A percentile compares a stretch with the other conserved stretches of the same genome.
These are phyloP conservation scores for Eimeria sp. DNA, from an alignment of 169 alveolate genomes.

Conservation along the genomic window DNA sequence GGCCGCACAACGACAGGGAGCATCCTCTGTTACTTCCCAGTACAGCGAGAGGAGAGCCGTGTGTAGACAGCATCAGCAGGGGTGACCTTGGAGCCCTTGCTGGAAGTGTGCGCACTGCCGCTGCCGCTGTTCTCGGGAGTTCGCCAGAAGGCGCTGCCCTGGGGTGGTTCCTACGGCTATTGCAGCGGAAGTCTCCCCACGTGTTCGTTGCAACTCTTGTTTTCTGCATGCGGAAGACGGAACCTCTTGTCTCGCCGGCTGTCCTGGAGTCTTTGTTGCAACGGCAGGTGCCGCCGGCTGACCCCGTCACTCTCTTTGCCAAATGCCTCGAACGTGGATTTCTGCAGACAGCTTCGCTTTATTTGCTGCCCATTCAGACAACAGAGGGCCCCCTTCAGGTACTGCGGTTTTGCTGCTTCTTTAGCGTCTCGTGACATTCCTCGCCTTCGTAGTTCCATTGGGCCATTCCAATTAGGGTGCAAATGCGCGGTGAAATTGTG, in stretches of 20 bases:
- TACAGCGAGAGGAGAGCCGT: not conserved
- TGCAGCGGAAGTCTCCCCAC: slow-evolving; percentile 52
- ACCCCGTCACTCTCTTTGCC: slow-evolving; percentile 51
- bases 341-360: slow-evolving; percentile 80
- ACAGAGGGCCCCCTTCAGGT: slow-evolving; percentile 77
- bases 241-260: slow-evolving; percentile 70
- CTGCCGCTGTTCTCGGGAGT: slow-evolving; percentile 32
- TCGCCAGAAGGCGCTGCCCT: slow-evolving; percentile 43
- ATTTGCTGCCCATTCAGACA: slow-evolving; percentile 64
- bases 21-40: not conserved
- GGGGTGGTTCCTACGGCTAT: slow-evolving; percentile 17
- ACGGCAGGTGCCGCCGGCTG: slow-evolving; percentile 51
- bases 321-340: slow-evolving; percentile 28
- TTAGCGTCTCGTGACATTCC: not conserved
- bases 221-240: slow-evolving; percentile 75
- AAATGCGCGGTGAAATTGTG: not conserved
- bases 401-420: not conserved
- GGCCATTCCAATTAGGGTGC: not conserved
- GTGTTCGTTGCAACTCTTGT: slow-evolving; percentile 66
- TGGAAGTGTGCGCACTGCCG: slow-evolving; percentile 16
- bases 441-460: not conserved
- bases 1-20: not conserved
- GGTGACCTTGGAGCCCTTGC: not conserved
- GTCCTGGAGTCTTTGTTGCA: slow-evolving; percentile 57
- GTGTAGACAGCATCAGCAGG: not conserved